phyloP scores from a whole-genome alignment of 495 filamentous ascomycete species.

The Pseudevernia furfuracea region DNA sequence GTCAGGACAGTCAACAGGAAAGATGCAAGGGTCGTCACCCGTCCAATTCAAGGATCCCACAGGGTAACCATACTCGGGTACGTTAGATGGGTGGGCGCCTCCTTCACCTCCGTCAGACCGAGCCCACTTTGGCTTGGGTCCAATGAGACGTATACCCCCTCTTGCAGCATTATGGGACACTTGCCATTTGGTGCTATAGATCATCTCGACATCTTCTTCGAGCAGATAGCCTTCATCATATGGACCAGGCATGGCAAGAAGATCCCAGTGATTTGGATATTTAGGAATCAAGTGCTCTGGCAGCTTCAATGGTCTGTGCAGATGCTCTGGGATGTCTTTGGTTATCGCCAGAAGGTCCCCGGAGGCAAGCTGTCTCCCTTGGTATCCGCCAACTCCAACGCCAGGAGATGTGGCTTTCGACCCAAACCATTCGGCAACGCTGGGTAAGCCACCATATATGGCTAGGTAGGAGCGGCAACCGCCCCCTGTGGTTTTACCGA shows the following conservation, averaged over 20 bases:
- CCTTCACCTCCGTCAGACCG: constrained; percentile 52
- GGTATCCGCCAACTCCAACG: constrained; percentile 50
- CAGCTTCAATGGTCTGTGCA: constrained; percentile 27
- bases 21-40: constrained; percentile 51
- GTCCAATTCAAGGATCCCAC: constrained; percentile 50
- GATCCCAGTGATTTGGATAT: constrained; percentile 41
- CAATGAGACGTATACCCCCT: constrained; percentile 50
- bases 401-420: constrained; percentile 52
- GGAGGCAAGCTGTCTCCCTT: constrained; percentile 46
- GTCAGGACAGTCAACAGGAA: constrained; percentile 50
- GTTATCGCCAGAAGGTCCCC: constrained; percentile 44
- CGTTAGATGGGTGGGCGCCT: constrained; percentile 51
- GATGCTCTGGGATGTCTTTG: constrained; percentile 29
- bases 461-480: constrained; percentile 54
- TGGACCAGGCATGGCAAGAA: constrained; percentile 50
- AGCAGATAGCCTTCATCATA: constrained; percentile 49
- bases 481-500: constrained; percentile 44
- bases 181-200: constrained; percentile 49
- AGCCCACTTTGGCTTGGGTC: constrained; percentile 49
- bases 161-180: constrained; percentile 52
- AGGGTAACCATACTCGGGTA: constrained; percentile 54
- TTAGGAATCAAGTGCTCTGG: constrained; percentile 37
- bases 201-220: constrained; percentile 45
- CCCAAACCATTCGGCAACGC: constrained; percentile 48
- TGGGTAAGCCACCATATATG: constrained; percentile 49